Base-by-base conservation (phyloP, 1,284 basidiomycete species). In the Ceratorhiza oryzae-sativae region DNA sequence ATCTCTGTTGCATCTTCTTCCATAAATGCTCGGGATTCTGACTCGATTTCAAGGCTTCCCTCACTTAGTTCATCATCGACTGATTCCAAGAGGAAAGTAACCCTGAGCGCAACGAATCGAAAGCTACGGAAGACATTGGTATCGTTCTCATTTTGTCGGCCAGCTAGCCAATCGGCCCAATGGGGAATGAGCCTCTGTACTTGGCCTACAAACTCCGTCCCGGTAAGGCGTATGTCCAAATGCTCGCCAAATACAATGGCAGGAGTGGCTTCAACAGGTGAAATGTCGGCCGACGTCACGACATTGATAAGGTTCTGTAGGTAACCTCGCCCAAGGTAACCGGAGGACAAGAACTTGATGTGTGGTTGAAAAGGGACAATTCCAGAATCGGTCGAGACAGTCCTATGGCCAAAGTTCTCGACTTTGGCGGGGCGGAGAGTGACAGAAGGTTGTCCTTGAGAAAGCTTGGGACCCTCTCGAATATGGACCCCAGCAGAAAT, bases 1-100 rank as follows among this genome's bases (percentile, higher is more conserved):
- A 68, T 68, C n/a, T 68, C 63, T 8, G 63, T 30, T 15, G 63
- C 63, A 42, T 68, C 63, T 32, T 68, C 63, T 45, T 55, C 63
- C 3, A 68, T 25, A 32, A 68, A 56, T 10, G 49, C 63, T 6
- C 34, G 25, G 13, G 63, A 32, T 8, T 9, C 30, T 13, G 63
- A 56, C 10, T 32, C 39, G 12, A 41, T 15, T 3, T 68, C 63
- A 56, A 36, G 39, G 30, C 41, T 68, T 18, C 39, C 49, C 63
- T 55, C 48, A 20, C 23, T 30, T 6, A 12, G 12, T n/a, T 56
- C 51, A n/a, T 51, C 34, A 18, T 39, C 20, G 18, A 39, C 39
- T 3, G 13, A 41, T 12, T 41, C 51, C 41, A 68, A 49, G 36
- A 68, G 49, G 23, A 23, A 18, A 5, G 63, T 68, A 10, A 45